phyloP scores from a whole-genome alignment of 805 yeast genomes.

The Candida nemodendra region DNA sequence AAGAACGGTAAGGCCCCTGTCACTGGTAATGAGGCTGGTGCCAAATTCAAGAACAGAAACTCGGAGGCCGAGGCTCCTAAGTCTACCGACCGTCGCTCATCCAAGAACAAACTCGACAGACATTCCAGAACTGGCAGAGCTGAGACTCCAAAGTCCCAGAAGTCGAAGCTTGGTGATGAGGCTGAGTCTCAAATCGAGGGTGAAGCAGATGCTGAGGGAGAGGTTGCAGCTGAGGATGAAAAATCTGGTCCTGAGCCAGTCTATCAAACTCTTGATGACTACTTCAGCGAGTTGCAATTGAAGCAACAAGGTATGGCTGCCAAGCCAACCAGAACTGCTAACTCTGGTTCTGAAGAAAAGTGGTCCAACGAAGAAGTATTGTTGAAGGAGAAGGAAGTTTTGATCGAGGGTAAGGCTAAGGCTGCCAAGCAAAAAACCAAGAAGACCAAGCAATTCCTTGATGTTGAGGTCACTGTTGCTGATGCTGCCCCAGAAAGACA shows the following conservation, averaged over 20 bases:
- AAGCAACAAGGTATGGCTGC: slow-evolving; percentile 37
- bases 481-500: slow-evolving; percentile 47
- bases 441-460: slow-evolving; percentile 80
- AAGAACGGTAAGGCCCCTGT: slow-evolving; percentile 67
- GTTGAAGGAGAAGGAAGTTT: slow-evolving; percentile 62
- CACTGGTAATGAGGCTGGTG: slow-evolving; percentile 87
- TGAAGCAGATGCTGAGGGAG: slow-evolving; percentile 61
- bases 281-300: slow-evolving; percentile 66
- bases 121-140: slow-evolving; percentile 80
- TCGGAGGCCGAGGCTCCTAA: slow-evolving; percentile 57
- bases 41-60: slow-evolving; percentile 72
- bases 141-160: slow-evolving; percentile 81
- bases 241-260: slow-evolving; percentile 47
- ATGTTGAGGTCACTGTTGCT: slow-evolving; percentile 69
- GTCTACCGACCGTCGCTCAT: slow-evolving; percentile 42
- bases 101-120: slow-evolving; percentile 70
- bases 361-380: slow-evolving; percentile 57
- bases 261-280: slow-evolving; percentile 78
- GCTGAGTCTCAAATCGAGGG: slow-evolving; percentile 41
- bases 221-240: slow-evolving; percentile 39
- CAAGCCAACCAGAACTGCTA: slow-evolving; percentile 46
- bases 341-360: slow-evolving; percentile 57
- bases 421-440: slow-evolving; percentile 66
- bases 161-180: slow-evolving; percentile 89
- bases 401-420: slow-evolving; percentile 64